Evolutionary conservation across 371 early-diverging fungal genomes (phyloP).

Genomic region (Globomyces sp.): DNA sequence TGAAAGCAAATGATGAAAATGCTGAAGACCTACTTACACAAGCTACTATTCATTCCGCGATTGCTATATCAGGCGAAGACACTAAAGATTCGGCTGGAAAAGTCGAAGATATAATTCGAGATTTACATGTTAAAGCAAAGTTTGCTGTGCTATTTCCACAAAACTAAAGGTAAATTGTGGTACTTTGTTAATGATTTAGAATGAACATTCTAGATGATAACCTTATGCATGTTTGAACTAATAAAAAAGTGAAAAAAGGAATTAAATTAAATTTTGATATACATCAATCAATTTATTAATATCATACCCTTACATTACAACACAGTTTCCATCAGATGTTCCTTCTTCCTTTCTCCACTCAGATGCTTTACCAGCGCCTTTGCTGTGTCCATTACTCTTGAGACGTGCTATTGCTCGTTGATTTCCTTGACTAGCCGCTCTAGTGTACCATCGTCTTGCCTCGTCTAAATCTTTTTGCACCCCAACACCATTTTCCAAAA

Average conservation of each 20-base stretch:
- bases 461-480: constrained; percentile 61
- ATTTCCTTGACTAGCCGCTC: constrained; percentile 79
- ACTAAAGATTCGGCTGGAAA: neutral
- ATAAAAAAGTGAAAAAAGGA: neutral
- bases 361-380: constrained; percentile 9
- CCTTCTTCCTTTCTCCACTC: constrained; percentile 40
- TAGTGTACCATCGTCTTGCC: constrained; percentile 78
- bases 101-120: neutral
- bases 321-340: constrained; percentile 39
- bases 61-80: constrained; percentile 13
- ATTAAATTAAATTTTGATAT: neutral
- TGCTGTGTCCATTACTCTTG: constrained; percentile 36
- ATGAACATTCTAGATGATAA: constrained; percentile 39
- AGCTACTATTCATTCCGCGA: constrained; percentile 11
- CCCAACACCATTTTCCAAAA: constrained; percentile 85
- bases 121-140: constrained; percentile 11
- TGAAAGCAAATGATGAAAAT: constrained; percentile 23
- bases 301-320: constrained; percentile 32
- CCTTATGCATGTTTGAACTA: constrained; percentile 4
- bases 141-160: constrained; percentile 14
- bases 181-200: constrained; percentile 17
- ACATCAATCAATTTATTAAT: neutral
- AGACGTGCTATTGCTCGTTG: constrained; percentile 65
- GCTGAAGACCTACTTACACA: constrained; percentile 16
- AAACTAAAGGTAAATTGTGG: constrained; percentile 1